Evolutionary conservation across 306 rosid genomes (phyloP), one percentile per base, ranked within the genome.

Genomic region (Dalbergia cultrata): DNA sequence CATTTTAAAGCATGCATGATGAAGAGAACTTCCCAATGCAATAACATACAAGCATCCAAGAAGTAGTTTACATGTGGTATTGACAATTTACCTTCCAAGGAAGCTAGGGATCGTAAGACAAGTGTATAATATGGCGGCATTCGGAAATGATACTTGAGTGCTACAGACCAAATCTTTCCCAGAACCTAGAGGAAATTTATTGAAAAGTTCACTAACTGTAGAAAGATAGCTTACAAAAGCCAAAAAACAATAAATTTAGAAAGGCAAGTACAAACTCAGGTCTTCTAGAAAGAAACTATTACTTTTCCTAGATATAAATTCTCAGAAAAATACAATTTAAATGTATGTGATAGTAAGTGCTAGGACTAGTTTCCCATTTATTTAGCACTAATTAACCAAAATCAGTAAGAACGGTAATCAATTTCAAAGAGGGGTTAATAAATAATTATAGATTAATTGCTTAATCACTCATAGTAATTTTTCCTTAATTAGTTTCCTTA

Each of bases 71-170:
- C 43, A 66, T 10, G 68, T 41, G 59, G 66, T 26, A 62, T 58
- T 31, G 52, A 76, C 72, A 74, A 60, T 35, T 78, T 85, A 95
- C 97, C 99, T 91, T 95, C 99, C 12, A 93, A 93, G 41, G 99
- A 95, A 75, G 97, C 97, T 21, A 95, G 91, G 80, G 97, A 95
- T 69, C 97, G 92, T 57, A 95, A 84, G 72, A 93, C 92, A 74
- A 95, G 95, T 16, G 99, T 88, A 76, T 86, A 95, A 85, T 93
- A 95, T 56, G 99, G 97, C 59, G 99, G 99, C 99, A 95, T 95
- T 58, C 97, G 94, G 86, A 95, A 95, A 61, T 95, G 94, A 83
- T 91, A 84, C 89, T 95, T 91, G 83, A 95, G 81, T 76, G 99
- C 95, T 26, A 93, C 74, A 54, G 94, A 90, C 97, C 91, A 91